These are phyloP conservation scores for Pseudonectria foliicola DNA, from an alignment of 2,329 filamentous ascomycete genomes.

Conservation along the genomic window DNA sequence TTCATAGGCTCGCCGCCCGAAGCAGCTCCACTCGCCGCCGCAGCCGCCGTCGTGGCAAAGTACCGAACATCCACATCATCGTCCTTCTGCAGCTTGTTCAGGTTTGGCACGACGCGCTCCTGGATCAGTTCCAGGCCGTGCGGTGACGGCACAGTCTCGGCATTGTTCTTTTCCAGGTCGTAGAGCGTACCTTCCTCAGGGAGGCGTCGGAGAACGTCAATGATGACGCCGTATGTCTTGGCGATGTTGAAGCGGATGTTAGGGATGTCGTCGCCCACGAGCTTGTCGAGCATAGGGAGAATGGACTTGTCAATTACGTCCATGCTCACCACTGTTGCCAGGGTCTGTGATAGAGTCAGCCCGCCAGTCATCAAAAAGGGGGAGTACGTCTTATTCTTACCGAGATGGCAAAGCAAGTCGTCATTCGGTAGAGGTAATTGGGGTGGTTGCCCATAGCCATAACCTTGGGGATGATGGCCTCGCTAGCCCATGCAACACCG, in stretches of 20 bases:
- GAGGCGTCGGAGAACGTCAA: slow-evolving; percentile 84
- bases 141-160: slow-evolving; percentile 55
- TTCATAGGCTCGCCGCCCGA: slow-evolving; percentile 54
- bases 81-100: slow-evolving; percentile 94
- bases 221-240: slow-evolving; percentile 88
- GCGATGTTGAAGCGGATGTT: slow-evolving; percentile 99
- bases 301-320: slow-evolving; percentile 91
- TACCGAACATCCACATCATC: slow-evolving; percentile 97
- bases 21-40: slow-evolving; percentile 41
- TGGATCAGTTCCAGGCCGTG: slow-evolving; percentile 75
- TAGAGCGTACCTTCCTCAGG: slow-evolving; percentile 83
- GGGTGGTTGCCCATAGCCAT: slow-evolving; percentile 97
- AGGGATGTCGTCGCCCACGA: slow-evolving; percentile 89
- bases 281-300: slow-evolving; percentile 90
- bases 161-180: slow-evolving; percentile 73
- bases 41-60: slow-evolving; percentile 87
- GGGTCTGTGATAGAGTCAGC: slow-evolving; percentile 54
- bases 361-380: neutral
- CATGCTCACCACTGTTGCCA: slow-evolving; percentile 86
- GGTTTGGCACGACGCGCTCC: slow-evolving; percentile 76
- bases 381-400: slow-evolving; percentile 49
- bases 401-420: slow-evolving; percentile 97
- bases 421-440: slow-evolving; percentile 99
- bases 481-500: slow-evolving; percentile 93
- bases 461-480: slow-evolving; percentile 96